Evolutionary conservation across 1,284 basidiomycete genomes (phyloP).

Genomic region (Boletus holoroseus): DNA sequence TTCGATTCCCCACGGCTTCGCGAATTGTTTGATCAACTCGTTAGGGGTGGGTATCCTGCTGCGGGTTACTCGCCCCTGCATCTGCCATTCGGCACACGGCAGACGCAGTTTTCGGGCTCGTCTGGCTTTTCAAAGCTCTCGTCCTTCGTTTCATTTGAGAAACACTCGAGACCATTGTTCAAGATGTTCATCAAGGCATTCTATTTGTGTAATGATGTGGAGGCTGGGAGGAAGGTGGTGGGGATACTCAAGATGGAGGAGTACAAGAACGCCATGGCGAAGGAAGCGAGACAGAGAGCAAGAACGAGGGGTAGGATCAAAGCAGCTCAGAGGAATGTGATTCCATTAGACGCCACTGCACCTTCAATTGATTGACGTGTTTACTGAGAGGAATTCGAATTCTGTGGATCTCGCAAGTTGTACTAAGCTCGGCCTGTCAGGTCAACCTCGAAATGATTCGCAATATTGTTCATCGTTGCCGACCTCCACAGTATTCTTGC

Average conservation of each 20-base stretch:
- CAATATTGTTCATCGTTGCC: not conserved
- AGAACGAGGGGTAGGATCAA: conserved; percentile 21
- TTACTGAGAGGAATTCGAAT: not conserved
- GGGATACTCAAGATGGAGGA: conserved; percentile 50
- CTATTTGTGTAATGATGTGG: conserved; percentile 46
- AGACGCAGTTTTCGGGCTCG: conserved; percentile 6
- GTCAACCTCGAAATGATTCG: not conserved
- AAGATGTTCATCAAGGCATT: conserved; percentile 67
- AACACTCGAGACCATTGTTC: conserved; percentile 59
- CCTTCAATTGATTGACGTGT: conserved; percentile 11
- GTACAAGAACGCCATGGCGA: conserved; percentile 9
- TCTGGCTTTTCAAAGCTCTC: conserved; percentile 35
- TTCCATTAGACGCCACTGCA: conserved; percentile 5
- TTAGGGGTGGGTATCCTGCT: conserved; percentile 52
- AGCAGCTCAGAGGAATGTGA: conserved; percentile 6
- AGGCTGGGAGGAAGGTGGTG: conserved; percentile 49
- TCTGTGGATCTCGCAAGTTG: conserved; percentile 5
- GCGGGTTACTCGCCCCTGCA: conserved; percentile 24
- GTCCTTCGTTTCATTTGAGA: conserved; percentile 43
- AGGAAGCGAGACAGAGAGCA: conserved; percentile 18
- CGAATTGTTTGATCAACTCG: conserved; percentile 54
- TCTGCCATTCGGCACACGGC: conserved; percentile 43
- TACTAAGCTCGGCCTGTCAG: not conserved
- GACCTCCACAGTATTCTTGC: not conserved
- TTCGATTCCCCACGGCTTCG: conserved; percentile 43